Conservation (phyloP, 768 basidiomycete species). For the Boletus sp. region DNA sequence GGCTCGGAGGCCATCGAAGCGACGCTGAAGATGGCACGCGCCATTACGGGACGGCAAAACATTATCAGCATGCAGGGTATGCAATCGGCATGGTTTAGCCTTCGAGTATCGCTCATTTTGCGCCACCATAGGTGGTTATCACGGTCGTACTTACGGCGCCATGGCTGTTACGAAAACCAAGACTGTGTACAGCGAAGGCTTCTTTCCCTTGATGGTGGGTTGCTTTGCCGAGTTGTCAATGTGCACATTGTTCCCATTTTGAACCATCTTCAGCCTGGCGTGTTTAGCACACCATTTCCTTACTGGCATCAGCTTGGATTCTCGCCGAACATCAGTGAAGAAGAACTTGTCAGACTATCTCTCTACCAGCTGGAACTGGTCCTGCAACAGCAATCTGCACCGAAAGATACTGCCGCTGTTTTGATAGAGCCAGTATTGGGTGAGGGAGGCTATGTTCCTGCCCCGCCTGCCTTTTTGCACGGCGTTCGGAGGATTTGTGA, state of each 20-base stretch:
- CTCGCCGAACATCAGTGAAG: conserved; percentile 50
- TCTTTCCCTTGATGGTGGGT: conserved; percentile 79
- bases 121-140: conserved; percentile 62
- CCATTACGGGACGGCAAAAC: conserved; percentile 77
- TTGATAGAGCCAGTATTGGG: conserved; percentile 91
- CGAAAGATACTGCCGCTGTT: conserved; percentile 89
- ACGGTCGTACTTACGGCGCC: conserved; percentile 90
- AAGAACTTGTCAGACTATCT: conserved; percentile 58
- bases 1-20: conserved; percentile 94
- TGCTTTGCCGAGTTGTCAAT: neutral
- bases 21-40: conserved; percentile 82
- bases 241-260: neutral
- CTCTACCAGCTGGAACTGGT: conserved; percentile 83
- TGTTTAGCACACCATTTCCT: conserved; percentile 79
- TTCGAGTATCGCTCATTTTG: neutral
- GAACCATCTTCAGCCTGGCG: conserved; percentile 61
- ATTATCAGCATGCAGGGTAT: conserved; percentile 88
- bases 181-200: conserved; percentile 82
- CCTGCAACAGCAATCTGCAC: conserved; percentile 75
- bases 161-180: conserved; percentile 95
- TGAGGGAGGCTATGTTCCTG: conserved; percentile 94
- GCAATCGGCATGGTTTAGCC: conserved; percentile 1
- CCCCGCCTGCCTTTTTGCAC: conserved; percentile 74
- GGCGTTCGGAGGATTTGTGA: conserved; percentile 87
- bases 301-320: conserved; percentile 88